Evolutionary conservation across 2,329 filamentous ascomycete species (phyloP), one percentile per base, ranked within the genome.

Genomic region (Verticillium albo-atrum): DNA sequence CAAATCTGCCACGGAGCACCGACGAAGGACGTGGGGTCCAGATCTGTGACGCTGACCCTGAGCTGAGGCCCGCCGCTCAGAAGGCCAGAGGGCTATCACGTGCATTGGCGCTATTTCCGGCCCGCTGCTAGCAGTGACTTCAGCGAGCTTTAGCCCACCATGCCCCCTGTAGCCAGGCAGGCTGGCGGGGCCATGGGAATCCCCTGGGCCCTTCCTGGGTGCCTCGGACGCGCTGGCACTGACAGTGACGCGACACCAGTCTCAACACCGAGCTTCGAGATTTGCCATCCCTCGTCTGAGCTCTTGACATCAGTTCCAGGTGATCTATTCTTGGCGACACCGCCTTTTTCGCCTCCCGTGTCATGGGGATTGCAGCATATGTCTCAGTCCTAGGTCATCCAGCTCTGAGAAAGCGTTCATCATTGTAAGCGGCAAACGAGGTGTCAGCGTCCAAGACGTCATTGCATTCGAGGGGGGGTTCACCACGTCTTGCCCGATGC

Each of bases 21-120:
- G 42, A 50, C 42, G 20, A 12, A 20, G 42, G 20, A n/a, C n/a
- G n/a, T n/a, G n/a, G n/a, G n/a, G n/a, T n/a, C n/a, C n/a, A n/a
- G n/a, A n/a, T n/a, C n/a, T n/a, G n/a, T n/a, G n/a, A n/a, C n/a
- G n/a, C n/a, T n/a, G n/a, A n/a, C n/a, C n/a, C n/a, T n/a, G n/a
- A n/a, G n/a, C n/a, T n/a, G n/a, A n/a, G n/a, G n/a, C n/a, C n/a
- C n/a, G n/a, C n/a, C n/a, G n/a, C n/a, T n/a, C n/a, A n/a, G n/a
- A n/a, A n/a, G n/a, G n/a, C n/a, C n/a, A 23, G 47, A 23, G 56
- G 58, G 54, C 58, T 25, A 55, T 58, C 57, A 58, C 60, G 60
- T 61, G 60, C 47, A 30, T 54, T 54, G 56, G 60, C 60, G 60
- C 55, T 30, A 50, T 50, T 60, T 35, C 54, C 50, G 54, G 25